Conservation (phyloP, 768 basidiomycete genomes). For the Kondoa malvinella region DNA sequence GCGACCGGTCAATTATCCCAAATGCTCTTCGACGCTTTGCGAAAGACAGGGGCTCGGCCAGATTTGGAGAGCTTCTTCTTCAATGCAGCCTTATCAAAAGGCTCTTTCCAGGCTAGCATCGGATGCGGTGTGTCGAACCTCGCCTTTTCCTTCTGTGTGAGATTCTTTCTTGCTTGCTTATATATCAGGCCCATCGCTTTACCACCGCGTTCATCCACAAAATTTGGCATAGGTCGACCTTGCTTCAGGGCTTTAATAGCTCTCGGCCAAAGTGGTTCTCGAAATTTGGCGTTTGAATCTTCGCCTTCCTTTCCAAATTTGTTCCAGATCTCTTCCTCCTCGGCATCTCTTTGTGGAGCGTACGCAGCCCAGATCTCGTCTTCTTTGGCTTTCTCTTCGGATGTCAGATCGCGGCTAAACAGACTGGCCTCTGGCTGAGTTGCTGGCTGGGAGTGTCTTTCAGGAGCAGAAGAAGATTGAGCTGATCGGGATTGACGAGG, state of each 20-base stretch:
- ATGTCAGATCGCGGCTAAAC: neutral
- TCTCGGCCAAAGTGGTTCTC: neutral
- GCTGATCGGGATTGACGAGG: too few species aligned
- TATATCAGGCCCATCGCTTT: neutral
- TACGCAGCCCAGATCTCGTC: neutral
- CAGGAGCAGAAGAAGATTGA: too few species aligned
- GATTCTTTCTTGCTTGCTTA: neutral
- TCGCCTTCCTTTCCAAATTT: neutral
- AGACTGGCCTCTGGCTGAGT: too few species aligned
- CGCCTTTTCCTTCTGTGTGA: neutral
- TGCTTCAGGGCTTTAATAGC: too few species aligned
- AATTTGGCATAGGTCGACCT: too few species aligned
- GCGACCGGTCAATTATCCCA: neutral
- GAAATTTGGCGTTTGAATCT: neutral
- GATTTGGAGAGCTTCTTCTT: neutral
- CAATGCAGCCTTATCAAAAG: neutral
- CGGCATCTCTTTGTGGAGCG: neutral
- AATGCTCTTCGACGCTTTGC: neutral
- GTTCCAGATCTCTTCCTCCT: neutral
- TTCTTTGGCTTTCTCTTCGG: neutral
- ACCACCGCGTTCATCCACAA: too few species aligned
- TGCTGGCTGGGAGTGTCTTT: too few species aligned
- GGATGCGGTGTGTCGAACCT: neutral
- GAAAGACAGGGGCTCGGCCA: neutral
- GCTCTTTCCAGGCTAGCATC: neutral